phyloP scores from a whole-genome alignment of 2,329 filamentous ascomycete genomes.

The Calonectria leucothoes region DNA sequence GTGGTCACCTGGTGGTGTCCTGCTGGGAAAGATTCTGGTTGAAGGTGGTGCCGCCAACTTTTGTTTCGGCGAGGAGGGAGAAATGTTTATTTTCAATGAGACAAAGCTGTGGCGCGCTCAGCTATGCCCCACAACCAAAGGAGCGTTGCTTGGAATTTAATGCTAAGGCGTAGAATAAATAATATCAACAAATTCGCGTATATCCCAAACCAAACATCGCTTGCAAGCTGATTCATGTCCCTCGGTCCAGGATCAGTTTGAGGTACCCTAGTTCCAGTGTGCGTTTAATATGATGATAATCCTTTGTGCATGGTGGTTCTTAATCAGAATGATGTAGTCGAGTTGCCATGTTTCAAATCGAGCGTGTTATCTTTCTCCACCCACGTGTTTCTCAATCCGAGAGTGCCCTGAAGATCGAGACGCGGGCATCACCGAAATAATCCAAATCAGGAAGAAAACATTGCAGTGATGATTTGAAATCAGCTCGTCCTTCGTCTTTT shows the following conservation, averaged over 20 bases:
- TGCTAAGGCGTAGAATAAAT: not conserved
- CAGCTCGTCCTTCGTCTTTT: not conserved
- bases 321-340: not conserved
- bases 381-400: not conserved
- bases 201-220: not conserved
- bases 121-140: conserved; percentile 25
- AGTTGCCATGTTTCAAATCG: not conserved
- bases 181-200: not conserved
- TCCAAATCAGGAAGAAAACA: not conserved
- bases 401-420: not conserved
- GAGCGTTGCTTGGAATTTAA: conserved; percentile 33
- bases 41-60: conserved; percentile 59
- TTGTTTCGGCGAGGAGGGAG: conserved; percentile 56
- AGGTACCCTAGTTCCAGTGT: not conserved
- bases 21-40: conserved; percentile 58
- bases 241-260: not conserved
- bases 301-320: not conserved
- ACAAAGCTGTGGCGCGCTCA: conserved; percentile 52
- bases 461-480: not conserved
- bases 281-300: not conserved
- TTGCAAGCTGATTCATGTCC: not conserved
- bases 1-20: conserved; percentile 57
- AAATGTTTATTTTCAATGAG: conserved; percentile 62
- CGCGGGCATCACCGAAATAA: not conserved
- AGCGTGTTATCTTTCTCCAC: not conserved